A percentile compares a stretch with the other conserved stretches of the same genome.
Evolutionary conservation across 345 rosid species (phyloP).

Genomic region (Euphorbia lathyris): DNA sequence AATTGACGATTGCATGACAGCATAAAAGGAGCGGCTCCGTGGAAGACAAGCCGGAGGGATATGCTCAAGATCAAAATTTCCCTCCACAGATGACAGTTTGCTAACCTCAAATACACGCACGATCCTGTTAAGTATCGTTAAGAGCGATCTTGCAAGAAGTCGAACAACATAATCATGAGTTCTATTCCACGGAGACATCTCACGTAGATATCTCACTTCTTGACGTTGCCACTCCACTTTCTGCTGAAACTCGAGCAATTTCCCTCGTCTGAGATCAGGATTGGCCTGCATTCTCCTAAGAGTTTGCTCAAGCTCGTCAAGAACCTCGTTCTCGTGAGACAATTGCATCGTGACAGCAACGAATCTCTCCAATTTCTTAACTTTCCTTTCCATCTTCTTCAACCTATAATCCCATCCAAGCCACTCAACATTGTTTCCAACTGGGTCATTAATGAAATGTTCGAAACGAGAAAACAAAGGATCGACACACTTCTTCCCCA

Average conservation of each 20-base stretch:
- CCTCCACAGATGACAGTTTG: conserved; percentile 20
- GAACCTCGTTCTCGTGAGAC: conserved; percentile 56
- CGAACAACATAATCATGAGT: conserved; percentile 54
- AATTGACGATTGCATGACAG: conserved; percentile 31
- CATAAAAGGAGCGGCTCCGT: conserved; percentile 38
- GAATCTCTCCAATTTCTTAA: conserved; percentile 64
- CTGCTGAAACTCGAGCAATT: conserved; percentile 51
- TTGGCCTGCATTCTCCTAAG: conserved; percentile 52
- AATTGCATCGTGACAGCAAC: conserved; percentile 42
- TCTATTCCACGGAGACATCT: conserved; percentile 56
- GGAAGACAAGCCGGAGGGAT: conserved; percentile 15
- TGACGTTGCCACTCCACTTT: conserved; percentile 49
- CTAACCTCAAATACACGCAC: conserved; percentile 31
- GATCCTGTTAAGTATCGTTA: conserved; percentile 52
- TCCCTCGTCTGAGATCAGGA: conserved; percentile 31
- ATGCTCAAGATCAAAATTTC: conserved; percentile 5
- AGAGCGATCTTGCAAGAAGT: conserved; percentile 53
- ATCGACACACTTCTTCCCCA: conserved; percentile 48
- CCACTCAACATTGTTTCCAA: conserved; percentile 46
- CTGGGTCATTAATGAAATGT: conserved; percentile 43
- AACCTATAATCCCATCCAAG: conserved; percentile 46
- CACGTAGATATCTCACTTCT: conserved; percentile 51
- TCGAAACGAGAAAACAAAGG: conserved; percentile 44
- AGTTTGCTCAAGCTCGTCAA: conserved; percentile 64
- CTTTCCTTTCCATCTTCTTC: conserved; percentile 69